Evolutionary conservation across 1,284 basidiomycete genomes (phyloP).

Genomic region (Cutaneotrichosporon cavernicola): DNA sequence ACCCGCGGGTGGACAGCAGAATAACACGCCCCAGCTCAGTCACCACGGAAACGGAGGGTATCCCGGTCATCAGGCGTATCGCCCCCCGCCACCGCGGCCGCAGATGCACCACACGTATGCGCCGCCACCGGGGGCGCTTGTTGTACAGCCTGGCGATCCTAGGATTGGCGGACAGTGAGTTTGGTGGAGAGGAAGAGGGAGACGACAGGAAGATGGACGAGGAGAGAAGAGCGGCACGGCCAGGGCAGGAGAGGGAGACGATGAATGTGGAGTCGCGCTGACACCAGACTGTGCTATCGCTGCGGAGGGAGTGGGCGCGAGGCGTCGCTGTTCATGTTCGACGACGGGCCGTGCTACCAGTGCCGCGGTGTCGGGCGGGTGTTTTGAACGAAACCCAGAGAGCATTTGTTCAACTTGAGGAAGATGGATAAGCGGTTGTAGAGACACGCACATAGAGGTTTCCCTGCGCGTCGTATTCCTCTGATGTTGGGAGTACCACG

Average conservation of each 20-base stretch:
- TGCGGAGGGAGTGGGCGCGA: constrained; percentile 45
- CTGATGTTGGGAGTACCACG: neutral
- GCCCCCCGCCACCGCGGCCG: constrained; percentile 22
- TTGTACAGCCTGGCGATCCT: constrained; percentile 47
- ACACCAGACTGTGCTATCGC: constrained; percentile 35
- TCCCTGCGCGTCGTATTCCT: neutral
- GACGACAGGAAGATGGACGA: neutral
- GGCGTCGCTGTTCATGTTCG: constrained; percentile 43
- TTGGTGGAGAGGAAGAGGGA: neutral
- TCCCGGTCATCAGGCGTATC: neutral
- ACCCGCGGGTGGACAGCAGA: constrained; percentile 20
- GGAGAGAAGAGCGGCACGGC: constrained; percentile 6
- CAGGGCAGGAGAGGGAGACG: neutral
- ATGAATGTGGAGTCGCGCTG: neutral
- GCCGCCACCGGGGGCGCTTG: constrained; percentile 37
- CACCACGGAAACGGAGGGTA: neutral
- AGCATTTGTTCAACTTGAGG: neutral
- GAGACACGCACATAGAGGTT: neutral
- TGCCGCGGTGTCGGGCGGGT: constrained; percentile 46
- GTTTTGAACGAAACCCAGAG: constrained; percentile 19
- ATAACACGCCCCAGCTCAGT: neutral
- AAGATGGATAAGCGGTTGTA: constrained; percentile 1
- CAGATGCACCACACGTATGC: constrained; percentile 10
- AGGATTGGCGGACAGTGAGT: constrained; percentile 49
- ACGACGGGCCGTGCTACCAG: constrained; percentile 38